Conservation (phyloP, 2,329 filamentous ascomycete genomes). For the Neofusicoccum umdonicola region DNA sequence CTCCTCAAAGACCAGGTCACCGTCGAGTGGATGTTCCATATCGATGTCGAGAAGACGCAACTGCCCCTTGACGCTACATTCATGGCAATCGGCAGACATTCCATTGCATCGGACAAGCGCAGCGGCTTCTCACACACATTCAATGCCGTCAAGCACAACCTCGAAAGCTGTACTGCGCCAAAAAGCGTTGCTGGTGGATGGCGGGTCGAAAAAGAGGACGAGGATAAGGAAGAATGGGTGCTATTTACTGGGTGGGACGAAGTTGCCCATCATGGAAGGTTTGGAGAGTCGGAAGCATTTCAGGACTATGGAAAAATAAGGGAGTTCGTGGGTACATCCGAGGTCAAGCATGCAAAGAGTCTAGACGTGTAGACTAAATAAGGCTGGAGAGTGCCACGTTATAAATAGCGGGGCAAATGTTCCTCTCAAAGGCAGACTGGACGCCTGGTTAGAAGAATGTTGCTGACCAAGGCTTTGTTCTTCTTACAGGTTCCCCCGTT, state of each 20-base stretch:
- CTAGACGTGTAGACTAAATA: constrained; percentile 20
- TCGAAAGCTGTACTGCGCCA: constrained; percentile 30
- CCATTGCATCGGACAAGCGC: constrained; percentile 27
- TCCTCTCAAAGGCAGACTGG: background rate
- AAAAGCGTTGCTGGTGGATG: constrained; percentile 37
- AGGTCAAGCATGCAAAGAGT: constrained; percentile 28
- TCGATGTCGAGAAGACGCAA: constrained; percentile 36
- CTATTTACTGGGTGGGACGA: constrained; percentile 41
- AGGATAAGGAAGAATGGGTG: constrained; percentile 42
- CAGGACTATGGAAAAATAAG: constrained; percentile 25
- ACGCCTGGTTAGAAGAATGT: background rate
- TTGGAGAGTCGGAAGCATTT: constrained; percentile 34
- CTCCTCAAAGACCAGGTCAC: constrained; percentile 37
- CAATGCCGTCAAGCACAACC: constrained; percentile 23
- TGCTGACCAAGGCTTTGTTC: too few relatives aligned
- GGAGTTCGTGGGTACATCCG: constrained; percentile 22
- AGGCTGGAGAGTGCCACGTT: background rate
- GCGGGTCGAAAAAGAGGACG: constrained; percentile 37
- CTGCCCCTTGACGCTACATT: constrained; percentile 32
- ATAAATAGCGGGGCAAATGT: background rate
- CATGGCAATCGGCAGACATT: constrained; percentile 36
- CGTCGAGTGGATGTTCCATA: constrained; percentile 46
- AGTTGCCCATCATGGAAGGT: constrained; percentile 35
- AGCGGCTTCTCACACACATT: constrained; percentile 30
- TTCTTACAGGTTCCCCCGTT: too few relatives aligned